phyloP scores from a whole-genome alignment of 2,329 filamentous ascomycete genomes.

The Talaromyces sp. region DNA sequence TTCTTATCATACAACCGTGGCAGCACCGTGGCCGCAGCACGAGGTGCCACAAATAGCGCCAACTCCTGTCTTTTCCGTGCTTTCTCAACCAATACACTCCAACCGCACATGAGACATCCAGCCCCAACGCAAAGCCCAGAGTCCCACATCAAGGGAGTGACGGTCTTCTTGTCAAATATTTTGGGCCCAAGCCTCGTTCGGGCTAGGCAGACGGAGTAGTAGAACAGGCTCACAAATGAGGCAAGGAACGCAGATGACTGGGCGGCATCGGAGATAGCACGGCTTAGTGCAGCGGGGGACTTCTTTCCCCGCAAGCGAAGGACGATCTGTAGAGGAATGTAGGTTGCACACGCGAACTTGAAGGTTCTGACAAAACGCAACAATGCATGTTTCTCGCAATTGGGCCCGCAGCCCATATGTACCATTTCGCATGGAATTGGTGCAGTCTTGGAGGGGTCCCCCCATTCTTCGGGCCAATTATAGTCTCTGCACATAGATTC shows the following conservation, averaged over 20 bases:
- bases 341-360: slow-evolving; percentile 73
- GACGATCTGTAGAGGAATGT: slow-evolving; percentile 73
- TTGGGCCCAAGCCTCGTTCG: slow-evolving; percentile 73
- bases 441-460: slow-evolving; percentile 68
- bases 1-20: slow-evolving; percentile 67
- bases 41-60: slow-evolving; percentile 76
- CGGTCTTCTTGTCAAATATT: slow-evolving; percentile 60
- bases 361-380: slow-evolving; percentile 70
- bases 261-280: slow-evolving; percentile 61
- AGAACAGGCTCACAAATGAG: slow-evolving; percentile 76
- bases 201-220: slow-evolving; percentile 80
- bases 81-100: slow-evolving; percentile 76
- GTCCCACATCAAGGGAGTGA: slow-evolving; percentile 61
- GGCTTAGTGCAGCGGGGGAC: slow-evolving; percentile 47
- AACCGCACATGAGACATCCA: slow-evolving; percentile 77
- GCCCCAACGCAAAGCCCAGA: slow-evolving; percentile 66
- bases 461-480: slow-evolving; percentile 68
- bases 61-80: slow-evolving; percentile 70
- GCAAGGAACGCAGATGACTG: slow-evolving; percentile 78
- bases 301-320: slow-evolving; percentile 59
- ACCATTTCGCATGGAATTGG: slow-evolving; percentile 84
- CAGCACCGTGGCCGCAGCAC: slow-evolving; percentile 73
- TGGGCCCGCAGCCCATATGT: slow-evolving; percentile 75
- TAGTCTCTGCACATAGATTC: slow-evolving; percentile 73
- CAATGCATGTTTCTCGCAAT: slow-evolving; percentile 71